Evolutionary conservation across 768 basidiomycete species (phyloP), one percentile per base, ranked within the genome.

Genomic region (Amanita phalloides): DNA sequence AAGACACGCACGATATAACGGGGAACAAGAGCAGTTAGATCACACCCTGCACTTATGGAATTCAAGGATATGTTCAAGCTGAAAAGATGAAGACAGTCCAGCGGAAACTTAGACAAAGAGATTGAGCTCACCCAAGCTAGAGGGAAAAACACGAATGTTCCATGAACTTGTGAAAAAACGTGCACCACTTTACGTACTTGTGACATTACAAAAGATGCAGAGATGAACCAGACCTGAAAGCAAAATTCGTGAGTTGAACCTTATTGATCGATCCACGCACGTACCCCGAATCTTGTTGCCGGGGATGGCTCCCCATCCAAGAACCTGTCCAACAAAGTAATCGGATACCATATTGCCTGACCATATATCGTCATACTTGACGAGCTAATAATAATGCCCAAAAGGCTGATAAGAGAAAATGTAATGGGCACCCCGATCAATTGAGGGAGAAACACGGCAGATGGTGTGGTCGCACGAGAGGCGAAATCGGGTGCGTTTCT

Each of bases 11-110:
- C 81, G 58, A 91, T 79, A 66, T 79, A 90, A 45, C 81, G 81
- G 51, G 90, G 89, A 56, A 79, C 71, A 25, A 90, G 73, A 1
- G 87, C 79, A 1, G 87, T 90, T 57, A 91, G 65, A 63, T 91
- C 88, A 60, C 86, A 89, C 8, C 90, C 87, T 3, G 89, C 87
- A 38, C 81, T 84, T 59, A 90, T 78, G 3, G 84, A 83, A 67
- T 91, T 90, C 25, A 87, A 88, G 10, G 86, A 84, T 59, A 87
- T 84, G 63, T 87, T 90, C 26, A 84, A 86, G n/a, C 82, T 84
- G 6, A 28, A 26, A 25, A 11, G 10, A 39, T 25, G 21, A 56
- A 13, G 26, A 42, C 26, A 55, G 49, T 46, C 45, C 45, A 32
- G 49, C 1, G 14, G 33, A 36, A 21, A 10, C 20, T 25, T 23